Evolutionary conservation across 495 filamentous ascomycete species (phyloP), one percentile per base, ranked within the genome.

Genomic region (Aspergillus wentii): DNA sequence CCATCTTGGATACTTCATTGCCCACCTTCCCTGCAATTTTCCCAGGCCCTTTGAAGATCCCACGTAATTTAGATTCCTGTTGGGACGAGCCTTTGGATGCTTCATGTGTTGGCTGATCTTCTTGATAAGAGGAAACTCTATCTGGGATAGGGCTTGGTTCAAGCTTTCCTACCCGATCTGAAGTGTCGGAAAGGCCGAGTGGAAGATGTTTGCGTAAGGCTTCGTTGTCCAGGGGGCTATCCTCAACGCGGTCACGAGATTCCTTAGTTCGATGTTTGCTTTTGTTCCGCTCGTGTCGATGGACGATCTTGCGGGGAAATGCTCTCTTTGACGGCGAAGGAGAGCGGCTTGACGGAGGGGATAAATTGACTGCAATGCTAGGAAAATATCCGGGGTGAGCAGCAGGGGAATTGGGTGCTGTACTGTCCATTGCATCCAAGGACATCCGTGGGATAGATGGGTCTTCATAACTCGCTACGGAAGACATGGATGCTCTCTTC

Each of bases 1-100:
- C 74, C 36, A 80, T 71, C 51, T 69, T 73, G 0, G 71, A 68
- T 1, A 80, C 75, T 43, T 79, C 75, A 41, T 69, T 75, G 7
- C 68, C 73, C n/a, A 75, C 70, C 13, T 66, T 59, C 29, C 69
- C 71, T 11, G 71, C 72, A 43, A 78, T 71, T 35, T 71, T 64
- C 9, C 71, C 65, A 5, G 57, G 60, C 4, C 69, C 68, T 54
- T 79, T 80, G 42, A 80, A 64, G 11, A 80, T 66, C 6, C 73
- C 73, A 26, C 65, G 64, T 9, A 78, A 38, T 35, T 61, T 66
- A 1, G 66, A 69, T 33, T 69, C 64, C 8, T 55, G 48, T 14
- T 38, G 47, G 32, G 48, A 16, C 4, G 48, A 43, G 0, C 49
- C 54, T 33, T 62, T 69, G 6, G 53, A 54, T 16, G 44, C 51